Evolutionary conservation across 164 flowering plant species (phyloP), one percentile per base, ranked within the genome.

Genomic region (Piper betle): DNA sequence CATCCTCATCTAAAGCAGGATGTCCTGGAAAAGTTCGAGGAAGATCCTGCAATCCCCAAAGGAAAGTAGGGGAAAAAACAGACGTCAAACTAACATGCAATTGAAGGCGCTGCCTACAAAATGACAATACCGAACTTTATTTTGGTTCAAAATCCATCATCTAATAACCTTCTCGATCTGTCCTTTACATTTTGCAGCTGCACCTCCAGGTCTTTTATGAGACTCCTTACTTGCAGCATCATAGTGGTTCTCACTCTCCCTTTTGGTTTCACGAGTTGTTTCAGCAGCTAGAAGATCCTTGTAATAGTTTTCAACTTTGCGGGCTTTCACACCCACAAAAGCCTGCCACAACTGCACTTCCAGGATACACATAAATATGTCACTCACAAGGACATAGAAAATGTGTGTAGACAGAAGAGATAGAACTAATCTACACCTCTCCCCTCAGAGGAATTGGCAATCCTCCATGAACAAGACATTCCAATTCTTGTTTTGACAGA

Each of bases 1-100:
- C 97, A 74, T 80, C 85, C 74, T 88, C 91, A 73, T 94, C 97
- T 72, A 91, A 66, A 64, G 99, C 97, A 77, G 99, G 99, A 75
- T 94, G 99, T 39, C 99, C 99, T 19, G 99, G 99, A 68, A 94
- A 94, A 39, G 99, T 94, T 54, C 99, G 81, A 67, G 99, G 99
- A 68, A 94, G 74, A 80, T 94, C 99, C 97, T 93, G 79, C 70
- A 74, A 4, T 9, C 50, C 9, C 50, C 50, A 46, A 9, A 46
- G 10, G 11, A 46, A 46, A 46, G 50, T 12, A 46, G 50, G 12
- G 1, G 6, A 46, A 25, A 46, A 46, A 46, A 15, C 50, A 10
- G 50, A 46, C 10, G 50, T 46, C 50, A 46, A 46, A 46, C 15
- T 46, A 46, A 46, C 50, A 46, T 46, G 50, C 7, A 46, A 46